Conservation (phyloP, 805 yeast genomes). For the Candida saitoana region DNA sequence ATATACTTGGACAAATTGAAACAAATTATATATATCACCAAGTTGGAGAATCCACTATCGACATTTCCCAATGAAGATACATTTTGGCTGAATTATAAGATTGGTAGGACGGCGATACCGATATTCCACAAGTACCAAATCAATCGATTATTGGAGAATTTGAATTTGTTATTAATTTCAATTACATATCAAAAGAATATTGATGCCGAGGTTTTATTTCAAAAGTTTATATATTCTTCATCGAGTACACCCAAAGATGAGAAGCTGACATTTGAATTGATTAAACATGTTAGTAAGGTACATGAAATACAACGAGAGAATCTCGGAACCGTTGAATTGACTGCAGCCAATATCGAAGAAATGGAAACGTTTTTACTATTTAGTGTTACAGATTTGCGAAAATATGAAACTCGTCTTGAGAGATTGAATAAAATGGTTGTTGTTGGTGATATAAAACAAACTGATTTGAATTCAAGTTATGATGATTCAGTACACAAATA, state of each 20-base stretch:
- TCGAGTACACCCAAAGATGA: conserved; percentile 8
- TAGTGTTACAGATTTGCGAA: conserved; percentile 40
- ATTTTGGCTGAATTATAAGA: conserved; percentile 25
- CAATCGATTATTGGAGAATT: conserved; percentile 43
- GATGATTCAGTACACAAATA: conserved; percentile 13
- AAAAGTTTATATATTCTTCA: conserved; percentile 6
- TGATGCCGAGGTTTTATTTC: conserved; percentile 5
- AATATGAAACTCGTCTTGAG: conserved; percentile 23
- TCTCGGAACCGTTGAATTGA: conserved; percentile 23
- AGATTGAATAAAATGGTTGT: conserved; percentile 34
- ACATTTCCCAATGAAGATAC: conserved; percentile 18
- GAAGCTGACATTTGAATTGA: conserved; percentile 30
- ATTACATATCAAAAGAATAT: conserved; percentile 23
- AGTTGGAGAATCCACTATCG: conserved; percentile 17
- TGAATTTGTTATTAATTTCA: conserved; percentile 48
- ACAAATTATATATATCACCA: conserved; percentile 22
- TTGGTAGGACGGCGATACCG: conserved; percentile 22
- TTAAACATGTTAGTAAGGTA: conserved; percentile 18
- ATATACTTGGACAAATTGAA: conserved; percentile 16
- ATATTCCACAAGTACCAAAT: conserved; percentile 42
- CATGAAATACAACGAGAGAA: conserved; percentile 18
- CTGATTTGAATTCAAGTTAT: conserved; percentile 24
- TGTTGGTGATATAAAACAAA: conserved; percentile 28
- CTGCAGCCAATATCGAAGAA: conserved; percentile 26
- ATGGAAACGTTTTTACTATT: conserved; percentile 47